Evolutionary conservation across 1,284 basidiomycete genomes (phyloP), one percentile per base, ranked within the genome.

Genomic region (Ustilago lituana): DNA sequence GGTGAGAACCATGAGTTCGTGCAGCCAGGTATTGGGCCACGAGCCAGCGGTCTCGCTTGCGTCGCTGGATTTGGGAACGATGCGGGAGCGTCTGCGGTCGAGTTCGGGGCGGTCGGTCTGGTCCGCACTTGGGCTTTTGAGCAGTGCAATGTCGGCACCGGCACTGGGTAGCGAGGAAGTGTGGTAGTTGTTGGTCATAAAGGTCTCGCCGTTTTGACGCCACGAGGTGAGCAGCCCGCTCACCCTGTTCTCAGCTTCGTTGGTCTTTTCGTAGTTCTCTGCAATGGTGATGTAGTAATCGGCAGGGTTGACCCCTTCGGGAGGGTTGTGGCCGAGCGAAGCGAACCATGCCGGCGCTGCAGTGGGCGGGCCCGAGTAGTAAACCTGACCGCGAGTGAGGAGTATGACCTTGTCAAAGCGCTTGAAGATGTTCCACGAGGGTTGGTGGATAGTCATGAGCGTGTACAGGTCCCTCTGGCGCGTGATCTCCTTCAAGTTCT

Each of bases 391-490:
- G 6, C 50, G 57, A 3, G 69, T 65, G 4, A 77, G 51, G 11
- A 77, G 41, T 33, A 77, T 70, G 40, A 64, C 59, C 17, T 53
- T 53, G 38, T 75, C 71, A 40, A 73, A 69, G 19, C 61, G 52
- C 39, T 68, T 52, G 36, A 73, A 77, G 41, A 77, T 73, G 46
- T 71, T 54, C 51, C 67, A 75, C 37, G 66, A 71, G 4, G 75
- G 75, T 39, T 77, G 75, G 50, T 77, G 75, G 23, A 77, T 57
- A 11, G 75, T 75, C 55, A 73, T 59, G 33, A 77, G 48, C 29
- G 64, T 67, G 20, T 61, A 61, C 9, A 67, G 54, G 12, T 67
- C 53, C 14, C 64, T 39, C n/a, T 67, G 39, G 38, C 64, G 53
- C 0, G 64, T 61, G 45, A 67, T 67, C 33, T 61, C 58, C 24